phyloP scores from a whole-genome alignment of 2,329 filamentous ascomycete genomes.

The Sporothrix phasma region DNA sequence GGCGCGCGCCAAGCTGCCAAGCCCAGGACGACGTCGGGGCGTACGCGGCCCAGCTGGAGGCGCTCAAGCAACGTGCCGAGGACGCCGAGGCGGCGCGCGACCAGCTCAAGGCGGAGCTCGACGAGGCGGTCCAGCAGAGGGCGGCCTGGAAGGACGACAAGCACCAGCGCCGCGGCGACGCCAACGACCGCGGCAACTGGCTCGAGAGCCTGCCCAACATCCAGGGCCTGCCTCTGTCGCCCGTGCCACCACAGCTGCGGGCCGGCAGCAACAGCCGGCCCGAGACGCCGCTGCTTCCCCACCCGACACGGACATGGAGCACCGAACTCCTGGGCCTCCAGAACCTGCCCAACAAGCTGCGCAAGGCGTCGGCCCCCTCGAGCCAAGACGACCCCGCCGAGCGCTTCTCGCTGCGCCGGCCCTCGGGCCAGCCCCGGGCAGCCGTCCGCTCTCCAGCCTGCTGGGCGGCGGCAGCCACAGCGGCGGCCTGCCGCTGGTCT shows the following conservation, averaged over 20 bases:
- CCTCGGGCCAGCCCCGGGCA: conserved; percentile 39
- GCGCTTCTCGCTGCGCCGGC: conserved; percentile 35
- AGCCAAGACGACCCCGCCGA: conserved; percentile 38
- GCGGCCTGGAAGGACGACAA: conserved; percentile 26
- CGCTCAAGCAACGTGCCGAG: conserved; percentile 54
- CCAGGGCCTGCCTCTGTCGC: conserved; percentile 28
- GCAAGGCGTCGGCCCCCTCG: conserved; percentile 41
- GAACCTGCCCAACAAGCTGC: conserved; percentile 31
- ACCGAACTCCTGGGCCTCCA: conserved; percentile 43
- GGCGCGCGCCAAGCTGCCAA: conserved; percentile 50
- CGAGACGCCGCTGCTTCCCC: conserved; percentile 43
- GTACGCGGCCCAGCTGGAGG: conserved; percentile 49
- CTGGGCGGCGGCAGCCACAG: conserved; percentile 24
- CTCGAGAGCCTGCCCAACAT: conserved; percentile 47
- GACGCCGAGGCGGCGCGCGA: conserved; percentile 55
- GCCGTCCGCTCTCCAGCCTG: conserved; percentile 34
- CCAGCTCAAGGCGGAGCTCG: conserved; percentile 41
- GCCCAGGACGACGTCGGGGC: conserved; percentile 54
- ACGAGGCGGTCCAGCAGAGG: conserved; percentile 33
- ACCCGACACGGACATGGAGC: conserved; percentile 41
- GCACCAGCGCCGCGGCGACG: conserved; percentile 12
- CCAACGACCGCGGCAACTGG: conserved; percentile 40
- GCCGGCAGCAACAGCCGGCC: conserved; percentile 38
- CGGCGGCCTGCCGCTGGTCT: conserved; percentile 26
- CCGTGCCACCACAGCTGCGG: conserved; percentile 5